phyloP scores from a whole-genome alignment of 208 protist genomes.

The Trichomonas vaginalis region DNA sequence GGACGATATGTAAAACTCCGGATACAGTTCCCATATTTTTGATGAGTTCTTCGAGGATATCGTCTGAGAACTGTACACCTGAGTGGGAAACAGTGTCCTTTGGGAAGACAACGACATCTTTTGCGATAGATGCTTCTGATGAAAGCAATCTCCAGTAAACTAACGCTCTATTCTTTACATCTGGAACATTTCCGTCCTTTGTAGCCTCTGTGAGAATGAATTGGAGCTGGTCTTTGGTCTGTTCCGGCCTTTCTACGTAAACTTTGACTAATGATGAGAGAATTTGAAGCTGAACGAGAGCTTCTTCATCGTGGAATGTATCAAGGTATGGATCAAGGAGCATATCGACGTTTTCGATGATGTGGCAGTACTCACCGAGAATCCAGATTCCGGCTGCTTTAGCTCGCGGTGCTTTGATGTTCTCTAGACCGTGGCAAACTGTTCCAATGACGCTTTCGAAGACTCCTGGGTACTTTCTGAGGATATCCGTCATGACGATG shows the following conservation, averaged over 20 bases:
- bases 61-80: background rate
- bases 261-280: background rate
- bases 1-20: background rate
- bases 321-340: slow-evolving; percentile 54
- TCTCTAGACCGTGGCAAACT: slow-evolving; percentile 72
- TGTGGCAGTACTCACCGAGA: slow-evolving; percentile 67
- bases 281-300: background rate
- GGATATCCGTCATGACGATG: slow-evolving; percentile 80
- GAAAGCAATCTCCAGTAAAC: slow-evolving; percentile 1
- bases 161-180: background rate
- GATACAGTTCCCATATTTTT: background rate
- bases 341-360: slow-evolving; percentile 73
- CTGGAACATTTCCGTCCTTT: background rate
- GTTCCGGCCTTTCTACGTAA: background rate
- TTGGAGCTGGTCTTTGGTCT: background rate
- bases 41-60: background rate
- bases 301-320: slow-evolving; percentile 18
- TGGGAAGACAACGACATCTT: background rate
- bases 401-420: background rate
- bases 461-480: slow-evolving; percentile 72
- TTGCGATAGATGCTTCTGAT: background rate
- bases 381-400: slow-evolving; percentile 18
- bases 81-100: background rate
- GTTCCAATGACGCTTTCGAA: slow-evolving; percentile 29
- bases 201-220: background rate